phyloP scores from a whole-genome alignment of 106 monocot genomes.

The Allium sativum region DNA sequence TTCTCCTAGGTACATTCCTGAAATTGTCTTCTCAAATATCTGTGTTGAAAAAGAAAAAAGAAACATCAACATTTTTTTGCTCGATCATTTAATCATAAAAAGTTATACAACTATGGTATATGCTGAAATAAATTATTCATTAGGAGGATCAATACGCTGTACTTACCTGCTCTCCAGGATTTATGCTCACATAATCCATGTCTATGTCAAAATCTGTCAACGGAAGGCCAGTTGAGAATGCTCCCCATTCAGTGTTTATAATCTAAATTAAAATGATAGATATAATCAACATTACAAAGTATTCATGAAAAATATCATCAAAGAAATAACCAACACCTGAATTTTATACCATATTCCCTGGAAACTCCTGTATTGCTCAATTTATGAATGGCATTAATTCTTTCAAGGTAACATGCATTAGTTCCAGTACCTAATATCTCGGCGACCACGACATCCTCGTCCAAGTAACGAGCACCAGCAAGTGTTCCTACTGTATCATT shows the following conservation, averaged over 20 bases:
- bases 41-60: constrained; percentile 2
- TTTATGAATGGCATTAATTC: constrained; percentile 34
- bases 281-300: neutral
- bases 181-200: constrained; percentile 50
- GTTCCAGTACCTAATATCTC: constrained; percentile 68
- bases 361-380: constrained; percentile 17
- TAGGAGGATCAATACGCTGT: neutral
- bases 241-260: constrained; percentile 68
- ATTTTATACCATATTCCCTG: constrained; percentile 37
- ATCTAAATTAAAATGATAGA: constrained; percentile 21
- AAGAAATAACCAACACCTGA: neutral
- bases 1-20: constrained; percentile 73
- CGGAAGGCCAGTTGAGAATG: constrained; percentile 46
- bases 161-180: constrained; percentile 64
- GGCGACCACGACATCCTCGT: constrained; percentile 53
- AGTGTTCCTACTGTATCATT: constrained; percentile 65
- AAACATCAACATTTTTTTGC: neutral
- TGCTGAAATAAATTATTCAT: too few species aligned
- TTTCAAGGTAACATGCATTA: constrained; percentile 64
- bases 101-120: too few species aligned
- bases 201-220: constrained; percentile 52
- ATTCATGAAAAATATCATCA: neutral
- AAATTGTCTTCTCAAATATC: constrained; percentile 68
- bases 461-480: constrained; percentile 60
- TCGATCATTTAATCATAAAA: too few species aligned